Conservation (phyloP, 306 rosid species). For the Phaseolus lunatus region DNA sequence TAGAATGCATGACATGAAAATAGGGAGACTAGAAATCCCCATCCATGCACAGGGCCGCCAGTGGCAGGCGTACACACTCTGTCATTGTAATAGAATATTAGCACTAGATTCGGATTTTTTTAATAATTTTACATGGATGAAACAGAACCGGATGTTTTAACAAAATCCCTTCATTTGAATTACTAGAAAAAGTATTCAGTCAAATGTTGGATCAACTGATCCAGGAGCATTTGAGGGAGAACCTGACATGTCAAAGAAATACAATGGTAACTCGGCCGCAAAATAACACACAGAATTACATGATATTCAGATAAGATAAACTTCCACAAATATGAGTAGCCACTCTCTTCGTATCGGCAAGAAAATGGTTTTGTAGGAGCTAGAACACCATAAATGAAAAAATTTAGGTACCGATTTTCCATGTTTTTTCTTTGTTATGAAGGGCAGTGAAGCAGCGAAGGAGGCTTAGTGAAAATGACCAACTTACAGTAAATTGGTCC, state of each 20-base stretch:
- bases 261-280: neutral
- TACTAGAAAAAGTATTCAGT: slow-evolving; percentile 11
- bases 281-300: neutral
- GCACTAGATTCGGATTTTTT: neutral
- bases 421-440: neutral
- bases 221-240: neutral
- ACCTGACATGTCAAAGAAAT: neutral
- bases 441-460: slow-evolving; percentile 2
- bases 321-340: neutral
- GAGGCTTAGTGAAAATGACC: slow-evolving; percentile 34
- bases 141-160: neutral
- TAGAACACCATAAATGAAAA: neutral
- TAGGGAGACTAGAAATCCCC: neutral
- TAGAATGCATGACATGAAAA: slow-evolving; percentile 13
- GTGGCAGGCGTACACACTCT: neutral
- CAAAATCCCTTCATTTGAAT: neutral
- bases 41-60: neutral
- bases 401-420: neutral
- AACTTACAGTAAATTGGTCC: slow-evolving; percentile 78
- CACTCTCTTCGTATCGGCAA: neutral
- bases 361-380: neutral
- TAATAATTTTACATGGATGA: neutral
- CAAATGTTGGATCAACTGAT: neutral
- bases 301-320: slow-evolving; percentile 6
- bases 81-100: neutral